Evolutionary conservation across 768 basidiomycete genomes (phyloP).

Genomic region (Kwoniella heveanensis): DNA sequence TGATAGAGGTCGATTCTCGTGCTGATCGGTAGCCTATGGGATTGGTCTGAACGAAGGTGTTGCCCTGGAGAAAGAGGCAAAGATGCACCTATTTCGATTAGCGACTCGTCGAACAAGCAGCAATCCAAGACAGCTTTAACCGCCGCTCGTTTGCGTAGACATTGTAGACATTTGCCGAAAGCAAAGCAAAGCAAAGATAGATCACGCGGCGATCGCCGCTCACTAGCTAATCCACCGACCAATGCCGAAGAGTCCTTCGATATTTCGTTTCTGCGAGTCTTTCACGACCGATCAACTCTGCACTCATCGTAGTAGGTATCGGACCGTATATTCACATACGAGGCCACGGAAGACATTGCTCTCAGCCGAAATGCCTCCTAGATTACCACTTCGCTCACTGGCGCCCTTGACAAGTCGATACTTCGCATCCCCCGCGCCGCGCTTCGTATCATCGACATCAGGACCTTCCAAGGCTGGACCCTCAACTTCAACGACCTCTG

Average conservation of each 20-base stretch:
- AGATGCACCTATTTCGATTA: too few relatives aligned
- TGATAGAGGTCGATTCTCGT: too few relatives aligned
- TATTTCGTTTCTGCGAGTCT: neutral
- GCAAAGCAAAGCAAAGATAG: neutral
- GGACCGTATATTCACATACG: too few relatives aligned
- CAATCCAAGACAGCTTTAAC: too few relatives aligned
- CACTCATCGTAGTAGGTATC: too few relatives aligned
- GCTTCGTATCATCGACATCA: constrained; percentile 1
- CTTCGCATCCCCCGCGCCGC: neutral
- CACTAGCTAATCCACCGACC: neutral
- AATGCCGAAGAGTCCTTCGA: neutral
- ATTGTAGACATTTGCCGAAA: neutral
- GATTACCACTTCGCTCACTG: constrained; percentile 12
- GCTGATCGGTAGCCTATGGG: too few relatives aligned
- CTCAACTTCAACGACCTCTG: neutral
- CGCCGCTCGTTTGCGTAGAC: neutral
- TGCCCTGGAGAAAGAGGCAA: too few relatives aligned
- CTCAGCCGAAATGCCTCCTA: constrained; percentile 16
- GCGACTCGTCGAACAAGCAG: too few relatives aligned
- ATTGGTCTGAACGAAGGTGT: too few relatives aligned
- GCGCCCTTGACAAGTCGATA: neutral
- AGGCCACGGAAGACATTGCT: too few relatives aligned
- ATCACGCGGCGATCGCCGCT: constrained; percentile 17
- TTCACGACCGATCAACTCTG: too few relatives aligned
- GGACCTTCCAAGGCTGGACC: constrained; percentile 18